These are phyloP conservation scores for Malus hybrid DNA, from an alignment of 331 rosid genomes.

Conservation along the genomic window DNA sequence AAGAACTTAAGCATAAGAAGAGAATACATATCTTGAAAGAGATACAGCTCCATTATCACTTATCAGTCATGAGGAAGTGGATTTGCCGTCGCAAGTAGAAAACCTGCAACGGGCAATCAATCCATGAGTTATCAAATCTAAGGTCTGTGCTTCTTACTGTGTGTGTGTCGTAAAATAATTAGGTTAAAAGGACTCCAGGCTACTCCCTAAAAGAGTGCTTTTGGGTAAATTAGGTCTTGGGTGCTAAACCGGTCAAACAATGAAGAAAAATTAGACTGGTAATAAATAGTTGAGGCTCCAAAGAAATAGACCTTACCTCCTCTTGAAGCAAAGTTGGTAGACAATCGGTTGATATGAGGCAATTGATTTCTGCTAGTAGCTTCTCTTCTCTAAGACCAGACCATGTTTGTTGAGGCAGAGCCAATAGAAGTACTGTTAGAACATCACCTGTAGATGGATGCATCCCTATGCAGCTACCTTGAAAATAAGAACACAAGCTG, in stretches of 20 bases:
- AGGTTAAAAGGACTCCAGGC: background rate
- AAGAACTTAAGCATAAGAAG: background rate
- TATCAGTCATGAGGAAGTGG: slow-evolving; percentile 54
- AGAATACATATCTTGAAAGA: background rate
- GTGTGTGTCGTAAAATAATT: background rate
- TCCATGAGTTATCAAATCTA: background rate
- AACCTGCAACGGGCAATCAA: slow-evolving; percentile 46
- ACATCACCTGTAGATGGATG: slow-evolving; percentile 74
- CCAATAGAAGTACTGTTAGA: slow-evolving; percentile 66
- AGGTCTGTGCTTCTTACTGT: background rate
- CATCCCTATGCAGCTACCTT: slow-evolving; percentile 59
- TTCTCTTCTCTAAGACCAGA: slow-evolving; percentile 51
- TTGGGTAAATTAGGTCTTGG: background rate
- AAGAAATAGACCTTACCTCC: slow-evolving; percentile 45
- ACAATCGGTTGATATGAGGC: slow-evolving; percentile 42
- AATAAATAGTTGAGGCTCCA: background rate
- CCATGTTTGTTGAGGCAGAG: slow-evolving; percentile 72
- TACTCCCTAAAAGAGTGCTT: background rate
- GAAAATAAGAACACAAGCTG: slow-evolving; percentile 39
- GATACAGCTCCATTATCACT: slow-evolving; percentile 27
- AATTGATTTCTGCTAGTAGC: slow-evolving; percentile 38
- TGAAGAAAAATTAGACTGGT: background rate
- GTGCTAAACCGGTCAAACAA: background rate
- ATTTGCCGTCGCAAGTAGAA: slow-evolving; percentile 58
- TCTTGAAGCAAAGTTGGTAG: slow-evolving; percentile 64